These are phyloP conservation scores for Spathaspora arborariae DNA, from an alignment of 805 yeast genomes.

Conservation along the genomic window DNA sequence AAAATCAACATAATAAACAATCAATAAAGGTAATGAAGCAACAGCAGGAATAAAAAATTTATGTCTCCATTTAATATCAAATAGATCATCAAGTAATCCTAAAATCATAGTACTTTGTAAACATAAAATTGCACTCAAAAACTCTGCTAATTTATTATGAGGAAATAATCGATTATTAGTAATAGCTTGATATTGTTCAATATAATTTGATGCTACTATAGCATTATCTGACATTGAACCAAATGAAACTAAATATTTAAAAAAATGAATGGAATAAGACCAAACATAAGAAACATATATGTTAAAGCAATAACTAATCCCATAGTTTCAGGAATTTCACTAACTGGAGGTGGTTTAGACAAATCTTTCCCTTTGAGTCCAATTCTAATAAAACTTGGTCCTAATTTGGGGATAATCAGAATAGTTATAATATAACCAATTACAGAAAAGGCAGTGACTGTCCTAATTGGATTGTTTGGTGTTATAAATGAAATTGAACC, in stretches of 20 bases:
- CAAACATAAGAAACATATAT: slow-evolving; percentile 74
- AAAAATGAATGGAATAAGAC: slow-evolving; percentile 87
- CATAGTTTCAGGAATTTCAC: slow-evolving; percentile 75
- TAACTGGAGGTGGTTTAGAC: slow-evolving; percentile 68
- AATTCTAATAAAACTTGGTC: slow-evolving; percentile 61
- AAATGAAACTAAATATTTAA: slow-evolving; percentile 61
- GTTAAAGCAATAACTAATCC: slow-evolving; percentile 87
- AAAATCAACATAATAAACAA: slow-evolving; percentile 91
- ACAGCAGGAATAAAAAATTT: slow-evolving; percentile 94
- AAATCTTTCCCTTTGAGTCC: slow-evolving; percentile 87
- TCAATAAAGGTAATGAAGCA: slow-evolving; percentile 85
- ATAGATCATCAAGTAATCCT: slow-evolving; percentile 91
- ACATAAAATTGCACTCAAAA: slow-evolving; percentile 78
- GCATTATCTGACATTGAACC: slow-evolving; percentile 33
- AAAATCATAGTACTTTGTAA: slow-evolving; percentile 78
- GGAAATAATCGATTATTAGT: slow-evolving; percentile 52
- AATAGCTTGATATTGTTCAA: slow-evolving; percentile 30
- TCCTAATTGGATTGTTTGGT: slow-evolving; percentile 46
- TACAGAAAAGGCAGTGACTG: slow-evolving; percentile 65
- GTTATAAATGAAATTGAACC: slow-evolving; percentile 22
- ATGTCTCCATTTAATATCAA: slow-evolving; percentile 96
- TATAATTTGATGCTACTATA: slow-evolving; percentile 28
- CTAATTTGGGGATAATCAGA: slow-evolving; percentile 64
- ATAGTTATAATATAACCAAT: slow-evolving; percentile 62
- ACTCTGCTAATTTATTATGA: slow-evolving; percentile 79